Evolutionary conservation across 2,329 filamentous ascomycete species (phyloP), one percentile per base, ranked within the genome.

Genomic region (Penicillium hordei): DNA sequence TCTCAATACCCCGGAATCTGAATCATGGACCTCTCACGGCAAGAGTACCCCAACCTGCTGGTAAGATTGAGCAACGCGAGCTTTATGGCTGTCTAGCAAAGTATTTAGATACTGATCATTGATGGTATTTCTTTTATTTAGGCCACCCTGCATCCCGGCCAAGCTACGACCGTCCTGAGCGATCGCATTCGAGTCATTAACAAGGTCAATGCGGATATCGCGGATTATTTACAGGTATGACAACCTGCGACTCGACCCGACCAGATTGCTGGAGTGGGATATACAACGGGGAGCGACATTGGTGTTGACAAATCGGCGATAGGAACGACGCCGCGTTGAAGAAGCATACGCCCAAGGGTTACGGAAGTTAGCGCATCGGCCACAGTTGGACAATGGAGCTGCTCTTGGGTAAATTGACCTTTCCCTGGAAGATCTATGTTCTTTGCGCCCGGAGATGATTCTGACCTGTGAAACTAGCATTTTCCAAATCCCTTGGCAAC

Each of bases 11-110:
- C 56, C 65, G 69, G 46, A 69, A 68, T 66, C 59, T 61, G 58
- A 67, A 68, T 61, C 70, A 91, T 91, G 86, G 88, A 90, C 71
- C 84, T 93, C 72, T 88, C 90, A 74, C 86, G 92, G 78, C 83
- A 89, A 76, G 93, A 97, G 78, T 97, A 97, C 82, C 92, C 93
- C 76, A 88, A 87, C 68, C 88, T 97, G 85, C 88, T 96, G 88
- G 93, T 97, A 83, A 82, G 89, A 78, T 60, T 59, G 48, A 48
- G 58, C 46, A 33, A 42, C 42, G 25, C 19, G 34, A 58, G 48
- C 51, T 57, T 53, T 48, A 19, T 48, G 55, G 54, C 57, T 66
- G 42, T 64, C 54, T 40, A 53, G 29, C 52, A 62, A 42, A 60
- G 48, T 36, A 55, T 51, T 56, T 21, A 23, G 40, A 23, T 57